Evolutionary conservation across 306 rosid species (phyloP).

Genomic region (Cucurbita moschata): DNA sequence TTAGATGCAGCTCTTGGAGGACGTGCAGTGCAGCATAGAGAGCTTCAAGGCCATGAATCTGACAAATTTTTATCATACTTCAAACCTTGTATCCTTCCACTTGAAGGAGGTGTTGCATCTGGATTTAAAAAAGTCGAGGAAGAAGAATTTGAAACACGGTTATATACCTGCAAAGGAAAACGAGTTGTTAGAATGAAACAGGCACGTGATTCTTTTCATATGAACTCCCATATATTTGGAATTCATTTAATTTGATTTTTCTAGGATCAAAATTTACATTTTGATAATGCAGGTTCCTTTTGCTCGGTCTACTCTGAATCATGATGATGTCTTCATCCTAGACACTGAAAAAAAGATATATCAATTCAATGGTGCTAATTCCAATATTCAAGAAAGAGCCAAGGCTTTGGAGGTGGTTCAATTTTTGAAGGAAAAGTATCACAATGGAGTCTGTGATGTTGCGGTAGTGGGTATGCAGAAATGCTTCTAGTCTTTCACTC

Average conservation of each 20-base stretch:
- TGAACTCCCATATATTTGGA: neutral
- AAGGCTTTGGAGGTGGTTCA: conserved; percentile 92
- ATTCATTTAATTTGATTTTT: neutral
- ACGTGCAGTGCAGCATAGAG: conserved; percentile 95
- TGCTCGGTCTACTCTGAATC: conserved; percentile 88
- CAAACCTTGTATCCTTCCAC: conserved; percentile 92
- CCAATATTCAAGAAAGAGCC: conserved; percentile 95
- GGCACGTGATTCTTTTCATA: conserved; percentile 28
- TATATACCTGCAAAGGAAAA: conserved; percentile 88
- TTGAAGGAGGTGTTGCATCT: conserved; percentile 85
- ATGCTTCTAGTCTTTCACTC: neutral
- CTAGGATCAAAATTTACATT: conserved; percentile 10
- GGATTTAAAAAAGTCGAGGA: conserved; percentile 71
- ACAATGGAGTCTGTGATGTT: conserved; percentile 60
- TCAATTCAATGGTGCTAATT: conserved; percentile 96
- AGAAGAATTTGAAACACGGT: conserved; percentile 67
- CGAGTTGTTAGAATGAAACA: conserved; percentile 95
- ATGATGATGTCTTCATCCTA: conserved; percentile 88
- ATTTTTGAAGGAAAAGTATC: conserved; percentile 88
- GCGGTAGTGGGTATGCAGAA: conserved; percentile 78
- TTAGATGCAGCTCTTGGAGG: conserved; percentile 88
- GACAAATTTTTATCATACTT: conserved; percentile 96
- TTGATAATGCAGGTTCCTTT: conserved; percentile 67
- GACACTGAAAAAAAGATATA: conserved; percentile 70
- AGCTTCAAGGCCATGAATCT: conserved; percentile 90